Evolutionary conservation across 2,329 filamentous ascomycete genomes (phyloP), one percentile per base, ranked within the genome.

Genomic region (Biscogniauxia sp.): DNA sequence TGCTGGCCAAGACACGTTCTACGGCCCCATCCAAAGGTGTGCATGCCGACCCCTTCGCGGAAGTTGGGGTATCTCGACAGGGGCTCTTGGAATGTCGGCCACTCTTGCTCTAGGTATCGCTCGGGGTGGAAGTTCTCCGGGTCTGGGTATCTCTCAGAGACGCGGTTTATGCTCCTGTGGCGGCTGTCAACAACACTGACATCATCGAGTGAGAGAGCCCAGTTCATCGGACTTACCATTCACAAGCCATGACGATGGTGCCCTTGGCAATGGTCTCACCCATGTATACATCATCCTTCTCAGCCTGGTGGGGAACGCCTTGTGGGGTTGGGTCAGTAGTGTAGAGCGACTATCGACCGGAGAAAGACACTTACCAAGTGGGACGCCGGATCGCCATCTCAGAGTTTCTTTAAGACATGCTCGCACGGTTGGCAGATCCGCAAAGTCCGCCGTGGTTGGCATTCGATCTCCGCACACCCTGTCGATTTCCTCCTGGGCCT

Each of bases 81-180:
- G 0, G 87, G 87, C 68, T 84, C 85, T 68, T 88, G 83, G 75
- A 83, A 89, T 0, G 86, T 87, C 0, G 87, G 87, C 80, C 82
- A 89, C 20, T 75, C 76, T n/a, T 82, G 74, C 65, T 87, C 82
- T 11, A 90, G 79, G 77, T 84, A 90, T 49, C 87, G 81, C 66
- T 88, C 85, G 0, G 87, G 86, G 26, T 79, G 82, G 74, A 81
- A 89, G 65, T 75, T 80, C 54, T 89, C 85, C n/a, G 85, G 83
- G 67, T 88, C 83, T 1, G 85, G 85, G 68, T 89, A 90, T 58
- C 80, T 82, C 41, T 74, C 74, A 1, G 81, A 78, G 63, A 88
- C 84, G 51, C 84, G 82, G 70, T 85, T 82, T 70, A 88, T 82
- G 52, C 79, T 79, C 79, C 82, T 84, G 17, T 17, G 55, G 7